Base-by-base conservation (phyloP, 148 eudicot species). In the Fagopyrum homotropicum region DNA sequence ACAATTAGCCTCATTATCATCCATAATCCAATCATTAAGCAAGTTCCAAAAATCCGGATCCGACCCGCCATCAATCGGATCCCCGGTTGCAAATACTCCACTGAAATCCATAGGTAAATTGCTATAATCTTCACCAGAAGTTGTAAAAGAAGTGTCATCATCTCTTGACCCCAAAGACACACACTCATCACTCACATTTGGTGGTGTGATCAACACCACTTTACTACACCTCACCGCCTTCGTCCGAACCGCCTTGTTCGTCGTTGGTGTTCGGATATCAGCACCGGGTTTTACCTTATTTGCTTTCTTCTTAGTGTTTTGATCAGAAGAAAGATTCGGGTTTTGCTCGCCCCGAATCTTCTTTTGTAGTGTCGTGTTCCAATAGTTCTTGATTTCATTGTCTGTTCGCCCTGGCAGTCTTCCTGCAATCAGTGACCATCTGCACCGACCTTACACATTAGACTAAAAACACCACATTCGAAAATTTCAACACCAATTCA, bases 191-290 rank as follows among this genome's bases (percentile, higher is more conserved):
- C 12, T 61, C 68, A 22, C 29, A 43, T 22, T 9, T 12, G 35
- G 75, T 16, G 73, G 82, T 35, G 77, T 60, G 48, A 83, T 56
- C 68, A 61, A 22, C 56, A 80, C 76, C 2, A 61, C 80, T 75
- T 83, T 83, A 56, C 83, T 81, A 75, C 82, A 83, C 17, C 82
- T 81, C 9, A 74, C 79, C 45, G 86, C 84, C 72, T 83, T 83
- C 14, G 86, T 78, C 61, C 86, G 78, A 16, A 79, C 82, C 72
- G 75, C 75, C 22, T 73, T 49, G 57, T 5, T 22, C 6, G 68
- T 19, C 14, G 68, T 29, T 22, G 68, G 5, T n/a, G 43, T 8
- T 29, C 11, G 68, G 57, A 35, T 35, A 35, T 35, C 40, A 35
- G 2, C 40, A 35, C 2, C 40, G 40, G 40, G 40, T 35, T 35